Conservation (phyloP, 345 rosid genomes). For the Syzygium aqueum region DNA sequence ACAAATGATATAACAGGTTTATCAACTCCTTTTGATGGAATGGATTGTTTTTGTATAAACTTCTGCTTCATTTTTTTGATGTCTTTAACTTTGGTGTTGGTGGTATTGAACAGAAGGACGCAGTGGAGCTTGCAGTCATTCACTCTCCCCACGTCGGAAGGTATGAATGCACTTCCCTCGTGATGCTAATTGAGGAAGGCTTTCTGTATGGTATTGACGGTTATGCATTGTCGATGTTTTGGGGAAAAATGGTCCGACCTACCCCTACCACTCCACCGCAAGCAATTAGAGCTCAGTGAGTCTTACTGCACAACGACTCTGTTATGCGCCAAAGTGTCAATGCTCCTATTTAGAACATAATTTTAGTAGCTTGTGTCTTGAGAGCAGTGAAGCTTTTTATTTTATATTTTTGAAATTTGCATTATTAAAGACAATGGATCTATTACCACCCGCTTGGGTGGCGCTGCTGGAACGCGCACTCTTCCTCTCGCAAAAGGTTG, state of each 20-base stretch:
- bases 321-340: accelerated
- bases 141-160: neutral
- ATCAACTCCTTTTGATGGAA: accelerated
- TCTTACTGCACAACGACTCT: neutral
- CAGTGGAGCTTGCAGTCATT: neutral
- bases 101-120: neutral
- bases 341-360: neutral
- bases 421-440: neutral
- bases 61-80: neutral
- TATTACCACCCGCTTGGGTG: no score
- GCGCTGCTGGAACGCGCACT: no score
- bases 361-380: neutral
- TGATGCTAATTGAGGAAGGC: neutral
- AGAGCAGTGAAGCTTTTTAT: neutral
- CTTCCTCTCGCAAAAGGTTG: no score
- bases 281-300: neutral
- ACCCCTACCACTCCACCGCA: neutral
- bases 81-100: neutral
- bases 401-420: neutral
- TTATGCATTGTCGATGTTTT: neutral
- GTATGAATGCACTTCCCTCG: neutral
- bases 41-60: neutral
- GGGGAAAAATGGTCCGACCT: neutral
- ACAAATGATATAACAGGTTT: neutral
- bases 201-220: neutral